Conservation (phyloP, 768 basidiomycete genomes). For the Lactarius deliciosus region DNA sequence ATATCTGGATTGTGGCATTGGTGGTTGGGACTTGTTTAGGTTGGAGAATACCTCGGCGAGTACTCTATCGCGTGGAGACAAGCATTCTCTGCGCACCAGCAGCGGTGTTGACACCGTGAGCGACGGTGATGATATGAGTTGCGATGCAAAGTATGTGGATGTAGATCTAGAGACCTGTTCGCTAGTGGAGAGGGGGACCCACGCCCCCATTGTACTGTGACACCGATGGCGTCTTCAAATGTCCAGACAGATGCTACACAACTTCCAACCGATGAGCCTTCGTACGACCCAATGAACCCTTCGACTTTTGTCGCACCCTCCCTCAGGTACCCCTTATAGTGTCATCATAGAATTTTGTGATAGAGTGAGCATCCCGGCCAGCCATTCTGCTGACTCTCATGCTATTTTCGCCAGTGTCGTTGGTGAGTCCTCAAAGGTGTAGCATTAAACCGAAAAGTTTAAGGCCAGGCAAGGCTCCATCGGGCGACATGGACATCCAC, state of each 20-base stretch:
- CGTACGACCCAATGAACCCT: constrained; percentile 41
- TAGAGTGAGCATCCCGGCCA: constrained; percentile 53
- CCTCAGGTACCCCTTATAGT: constrained; percentile 48
- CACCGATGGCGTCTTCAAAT: constrained; percentile 34
- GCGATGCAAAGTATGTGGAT: too few relatives aligned
- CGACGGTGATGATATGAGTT: too few relatives aligned
- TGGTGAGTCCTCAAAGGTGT: constrained; percentile 49
- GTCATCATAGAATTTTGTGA: constrained; percentile 94
- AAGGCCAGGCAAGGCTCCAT: constrained; percentile 63
- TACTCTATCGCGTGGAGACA: too few relatives aligned
- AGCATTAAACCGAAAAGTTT: neutral
- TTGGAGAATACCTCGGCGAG: too few relatives aligned
- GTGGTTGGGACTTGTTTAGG: too few relatives aligned
- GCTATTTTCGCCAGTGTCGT: constrained; percentile 55
- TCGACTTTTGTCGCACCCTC: constrained; percentile 57
- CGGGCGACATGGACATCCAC: constrained; percentile 94
- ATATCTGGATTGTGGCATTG: too few relatives aligned
- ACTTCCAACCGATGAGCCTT: neutral
- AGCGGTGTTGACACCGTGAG: too few relatives aligned
- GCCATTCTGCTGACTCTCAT: constrained; percentile 9
- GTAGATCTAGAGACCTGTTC: too few relatives aligned
- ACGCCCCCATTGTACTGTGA: neutral
- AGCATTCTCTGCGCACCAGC: too few relatives aligned
- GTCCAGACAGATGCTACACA: constrained; percentile 31
- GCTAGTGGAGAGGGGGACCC: too few relatives aligned